Base-by-base conservation (phyloP, 495 filamentous ascomycete genomes). In the Chaetomium tenue region DNA sequence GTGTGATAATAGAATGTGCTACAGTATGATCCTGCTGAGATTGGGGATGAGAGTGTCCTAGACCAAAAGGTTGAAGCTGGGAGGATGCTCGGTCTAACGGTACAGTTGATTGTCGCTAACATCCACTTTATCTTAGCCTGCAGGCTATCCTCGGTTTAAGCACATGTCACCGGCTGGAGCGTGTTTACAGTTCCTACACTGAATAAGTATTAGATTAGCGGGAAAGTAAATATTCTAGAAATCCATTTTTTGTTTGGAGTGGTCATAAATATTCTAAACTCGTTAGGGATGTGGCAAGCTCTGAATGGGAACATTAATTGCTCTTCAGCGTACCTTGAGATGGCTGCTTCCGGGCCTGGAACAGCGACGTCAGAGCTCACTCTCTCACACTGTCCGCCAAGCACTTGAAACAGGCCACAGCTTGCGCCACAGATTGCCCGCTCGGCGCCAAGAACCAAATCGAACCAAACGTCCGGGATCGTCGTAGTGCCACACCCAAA, bases 141-240 rank as follows among this genome's bases (percentile, higher is more conserved):
- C 65, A 68, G 70, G 67, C 56, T 72, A 72, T 72, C 70, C 70
- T 72, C 70, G 68, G 70, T 64, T 60, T 61, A 72, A 68, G 55
- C 6, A 28, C 57, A 57, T 25, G 64, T 53, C 44, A 42, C 40
- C 12, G 16, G 18, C 25, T n/a, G 22, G 0, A 7, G 40, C 18
- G 22, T 30, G 40, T 44, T 40, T 4, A 3, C 3, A 22, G 22
- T 44, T 42, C 37, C 54, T 57, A 4, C n/a, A 25, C 13, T 23
- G 22, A 25, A 4, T 1, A 12, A 25, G 18, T 18, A 13, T 18
- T 11, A 16, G 40, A 18, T 0, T 2, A 18, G 11, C 2, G 40
- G 40, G 3, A 16, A 44, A 16, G 6, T 44, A 44, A 44, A 44
- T 44, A 44, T 2, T 18, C 18, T 1, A 2, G 40, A 44, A 44